Percentiles rank a stretch among this genome's conserved stretches.
These are phyloP conservation scores for Diacronema lutheri DNA, from an alignment of 78 protist species.

Conservation along the genomic window DNA sequence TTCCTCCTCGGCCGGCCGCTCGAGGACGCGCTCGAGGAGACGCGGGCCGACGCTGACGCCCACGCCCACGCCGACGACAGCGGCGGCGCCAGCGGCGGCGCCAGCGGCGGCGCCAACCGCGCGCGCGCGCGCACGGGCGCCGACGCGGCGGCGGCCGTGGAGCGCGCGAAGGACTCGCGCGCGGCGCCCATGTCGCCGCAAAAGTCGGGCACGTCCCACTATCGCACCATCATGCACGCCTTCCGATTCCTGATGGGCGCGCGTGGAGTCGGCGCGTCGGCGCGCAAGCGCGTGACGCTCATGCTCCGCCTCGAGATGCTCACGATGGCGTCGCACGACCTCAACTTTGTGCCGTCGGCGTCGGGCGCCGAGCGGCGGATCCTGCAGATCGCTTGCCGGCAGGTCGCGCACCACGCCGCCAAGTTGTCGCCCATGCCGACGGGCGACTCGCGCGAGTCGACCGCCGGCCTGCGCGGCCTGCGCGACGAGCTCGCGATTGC, in stretches of 20 bases:
- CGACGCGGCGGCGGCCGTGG: background rate
- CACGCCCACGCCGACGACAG: too few relatives aligned
- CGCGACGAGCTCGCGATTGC: too few relatives aligned
- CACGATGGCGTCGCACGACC: background rate
- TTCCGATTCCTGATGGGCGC: background rate
- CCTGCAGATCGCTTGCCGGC: background rate
- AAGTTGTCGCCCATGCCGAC: background rate
- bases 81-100: too few relatives aligned
- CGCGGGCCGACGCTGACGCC: too few relatives aligned
- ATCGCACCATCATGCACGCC: background rate
- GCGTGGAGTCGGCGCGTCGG: background rate
- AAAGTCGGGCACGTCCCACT: background rate
- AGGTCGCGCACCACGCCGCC: background rate
- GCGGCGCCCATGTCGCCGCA: background rate
- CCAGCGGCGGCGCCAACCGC: too few relatives aligned
- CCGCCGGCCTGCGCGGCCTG: too few relatives aligned
- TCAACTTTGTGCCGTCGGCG: background rate
- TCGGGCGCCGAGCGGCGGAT: background rate
- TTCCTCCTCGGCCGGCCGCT: background rate
- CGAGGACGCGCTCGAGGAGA: background rate
- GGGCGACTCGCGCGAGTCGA: too few relatives aligned
- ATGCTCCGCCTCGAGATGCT: background rate
- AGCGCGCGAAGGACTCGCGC: background rate
- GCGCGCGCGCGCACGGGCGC: background rate
- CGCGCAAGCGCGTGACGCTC: background rate